Conservation (phyloP, 441 rosid genomes). For the Euphorbia celastroides region DNA sequence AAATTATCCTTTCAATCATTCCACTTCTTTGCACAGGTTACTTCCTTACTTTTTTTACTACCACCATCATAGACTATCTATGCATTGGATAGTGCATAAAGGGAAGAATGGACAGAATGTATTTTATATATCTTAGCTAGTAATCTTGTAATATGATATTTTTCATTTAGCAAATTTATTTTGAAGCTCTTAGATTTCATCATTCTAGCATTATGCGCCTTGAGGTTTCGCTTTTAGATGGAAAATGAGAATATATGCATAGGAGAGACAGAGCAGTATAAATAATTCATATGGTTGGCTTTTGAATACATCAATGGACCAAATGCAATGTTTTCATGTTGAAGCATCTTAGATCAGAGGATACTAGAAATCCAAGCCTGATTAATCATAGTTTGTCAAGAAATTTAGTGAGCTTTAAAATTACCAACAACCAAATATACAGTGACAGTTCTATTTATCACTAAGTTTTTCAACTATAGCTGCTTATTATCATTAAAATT, state of each 20-base stretch:
- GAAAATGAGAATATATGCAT: background rate
- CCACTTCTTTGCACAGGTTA: background rate
- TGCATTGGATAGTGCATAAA: background rate
- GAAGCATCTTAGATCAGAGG: background rate
- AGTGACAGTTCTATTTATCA: constrained; percentile 7
- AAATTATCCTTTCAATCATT: background rate
- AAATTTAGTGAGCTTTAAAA: background rate
- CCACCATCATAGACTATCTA: background rate
- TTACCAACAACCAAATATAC: constrained; percentile 16
- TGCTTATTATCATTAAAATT: constrained; percentile 20
- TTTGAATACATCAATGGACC: background rate
- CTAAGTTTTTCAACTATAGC: background rate
- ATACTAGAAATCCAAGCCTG: background rate
- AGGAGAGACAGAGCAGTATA: background rate
- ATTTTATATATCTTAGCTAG: background rate
- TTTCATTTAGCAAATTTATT: background rate
- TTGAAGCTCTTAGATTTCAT: background rate
- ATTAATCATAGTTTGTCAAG: background rate
- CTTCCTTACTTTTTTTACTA: background rate
- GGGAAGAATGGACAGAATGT: background rate
- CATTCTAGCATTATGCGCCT: background rate
- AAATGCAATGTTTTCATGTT: background rate
- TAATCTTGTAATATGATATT: background rate
- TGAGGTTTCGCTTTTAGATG: background rate
- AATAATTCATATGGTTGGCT: background rate